Evolutionary conservation across 495 filamentous ascomycete species (phyloP), one percentile per base, ranked within the genome.

Genomic region (Lophium mytilinum): DNA sequence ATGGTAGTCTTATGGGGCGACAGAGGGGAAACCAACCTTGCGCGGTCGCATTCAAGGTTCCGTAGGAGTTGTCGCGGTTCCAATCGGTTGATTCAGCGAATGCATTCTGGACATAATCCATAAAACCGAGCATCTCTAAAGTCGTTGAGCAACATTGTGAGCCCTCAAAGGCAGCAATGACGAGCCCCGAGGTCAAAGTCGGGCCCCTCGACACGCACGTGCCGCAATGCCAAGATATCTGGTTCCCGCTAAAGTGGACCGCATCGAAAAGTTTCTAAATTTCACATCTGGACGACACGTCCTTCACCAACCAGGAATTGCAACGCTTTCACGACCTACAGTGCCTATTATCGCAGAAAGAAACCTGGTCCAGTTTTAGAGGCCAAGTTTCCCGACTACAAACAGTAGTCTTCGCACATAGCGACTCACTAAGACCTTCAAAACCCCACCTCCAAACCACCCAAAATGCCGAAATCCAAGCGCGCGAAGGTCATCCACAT

Each of bases 21-120:
- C 50, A 46, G 39, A 30, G 17, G 33, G 35, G 52, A 37, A 19
- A 61, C 71, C 46, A 73, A 87, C 90, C 88, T 77, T 87, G 80
- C 37, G 90, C 84, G 12, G 94, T 96, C 42, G 85, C 85, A 43
- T 88, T 96, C 56, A 98, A 80, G 37, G 85, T 81, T 55, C 86
- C 84, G 73, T 98, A 98, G 12, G 84, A 89, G 72, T 96, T 97
- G 74, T 98, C 90, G 57, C 82, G 79, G 68, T 92, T 88, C 93
- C 93, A 97, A 61, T 83, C 77, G 6, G 90, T 90, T 53, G 85
- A 84, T 71, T 86, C 78, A 71, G 88, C 87, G 74, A 97, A 98
- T 69, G 89, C 86, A 69, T 88, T 82, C 71, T 94, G 92, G 72
- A 98, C 84, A 73, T 95, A 91, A 68, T 96, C 89, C 91, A 97